These are phyloP conservation scores for Ophiobolus disseminans DNA, from an alignment of 2,329 filamentous ascomycete genomes.

Conservation along the genomic window DNA sequence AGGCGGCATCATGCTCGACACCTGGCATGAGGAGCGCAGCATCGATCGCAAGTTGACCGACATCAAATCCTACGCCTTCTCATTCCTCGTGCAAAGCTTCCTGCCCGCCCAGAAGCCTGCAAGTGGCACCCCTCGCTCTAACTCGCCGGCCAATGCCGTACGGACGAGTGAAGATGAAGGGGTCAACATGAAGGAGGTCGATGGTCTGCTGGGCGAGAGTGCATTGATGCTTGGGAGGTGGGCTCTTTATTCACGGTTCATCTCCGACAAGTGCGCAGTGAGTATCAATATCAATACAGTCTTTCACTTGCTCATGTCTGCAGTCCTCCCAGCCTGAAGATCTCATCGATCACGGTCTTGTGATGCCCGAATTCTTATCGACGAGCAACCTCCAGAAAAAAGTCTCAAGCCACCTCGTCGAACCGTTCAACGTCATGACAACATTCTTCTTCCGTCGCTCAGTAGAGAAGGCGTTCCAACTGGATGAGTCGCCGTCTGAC, in stretches of 20 bases:
- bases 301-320: slow-evolving; percentile 18
- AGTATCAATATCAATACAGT: slow-evolving; percentile 38
- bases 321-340: slow-evolving; percentile 56
- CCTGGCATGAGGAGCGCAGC: slow-evolving; percentile 88
- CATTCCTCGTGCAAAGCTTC: slow-evolving; percentile 95
- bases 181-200: slow-evolving; percentile 96
- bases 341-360: slow-evolving; percentile 62
- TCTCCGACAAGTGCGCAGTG: slow-evolving; percentile 85
- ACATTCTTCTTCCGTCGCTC: slow-evolving; percentile 97
- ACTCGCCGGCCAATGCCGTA: slow-evolving; percentile 72
- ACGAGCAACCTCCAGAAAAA: slow-evolving; percentile 85
- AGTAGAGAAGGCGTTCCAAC: slow-evolving; percentile 95
- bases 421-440: slow-evolving; percentile 89
- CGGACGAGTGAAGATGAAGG: slow-evolving; percentile 84
- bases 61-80: slow-evolving; percentile 97
- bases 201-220: slow-evolving; percentile 84
- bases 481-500: slow-evolving; percentile 85
- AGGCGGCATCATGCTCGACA: slow-evolving; percentile 93
- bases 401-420: slow-evolving; percentile 73
- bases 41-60: slow-evolving; percentile 89
- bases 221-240: slow-evolving; percentile 91
- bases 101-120: slow-evolving; percentile 71
- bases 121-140: slow-evolving; percentile 70
- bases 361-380: slow-evolving; percentile 74
- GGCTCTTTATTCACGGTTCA: slow-evolving; percentile 89